Evolutionary conservation across 768 basidiomycete species (phyloP), one percentile per base, ranked within the genome.

Genomic region (Guyanaporus albipodus): DNA sequence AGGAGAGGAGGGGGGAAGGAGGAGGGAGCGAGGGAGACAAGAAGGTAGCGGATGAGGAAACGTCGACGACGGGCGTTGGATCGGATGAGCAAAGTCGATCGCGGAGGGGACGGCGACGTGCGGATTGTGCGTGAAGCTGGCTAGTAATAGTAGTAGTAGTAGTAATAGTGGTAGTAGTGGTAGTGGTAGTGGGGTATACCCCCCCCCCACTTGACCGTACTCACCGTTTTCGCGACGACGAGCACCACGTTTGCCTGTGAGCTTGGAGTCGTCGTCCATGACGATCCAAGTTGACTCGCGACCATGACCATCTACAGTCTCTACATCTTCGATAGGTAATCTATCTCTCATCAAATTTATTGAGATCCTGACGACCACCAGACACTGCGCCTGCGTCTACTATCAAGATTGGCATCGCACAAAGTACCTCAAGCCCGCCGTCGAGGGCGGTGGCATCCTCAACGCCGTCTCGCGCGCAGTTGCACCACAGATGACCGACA

Each of bases 401-500:
- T 96, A 97, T 64, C 91, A 96, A 55, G 91, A 95, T 64, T 95
- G 91, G 89, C 85, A 94, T 58, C 81, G 91, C 40, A 83, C 83
- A 0, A 82, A 77, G 43, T 76, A 83, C 26, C 82, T 85, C 24
- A 85, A 81, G 64, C 77, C 79, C 32, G 88, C 92, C 3, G 74
- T 75, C 14, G 78, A 84, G 63, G 83, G 84, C 8, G 81, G 81
- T n/a, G n/a, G n/a, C 34, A 79, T 92, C 44, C 76, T 91, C 29
- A 82, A 84, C 12, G 90, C 83, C 17, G 91, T 96, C 33, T 85
- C 88, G 24, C 82, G 83, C 48, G 78, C 83, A 11, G 77, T 90
- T 42, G 73, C 74, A 4, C 67, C 53, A 38, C 63, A 54, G 7
- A 3, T 52, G 22, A 55, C 60, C 44, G 55, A 70, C 39, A 67